phyloP scores from a whole-genome alignment of 73 alveolate species.

The Effrenium voratum region DNA sequence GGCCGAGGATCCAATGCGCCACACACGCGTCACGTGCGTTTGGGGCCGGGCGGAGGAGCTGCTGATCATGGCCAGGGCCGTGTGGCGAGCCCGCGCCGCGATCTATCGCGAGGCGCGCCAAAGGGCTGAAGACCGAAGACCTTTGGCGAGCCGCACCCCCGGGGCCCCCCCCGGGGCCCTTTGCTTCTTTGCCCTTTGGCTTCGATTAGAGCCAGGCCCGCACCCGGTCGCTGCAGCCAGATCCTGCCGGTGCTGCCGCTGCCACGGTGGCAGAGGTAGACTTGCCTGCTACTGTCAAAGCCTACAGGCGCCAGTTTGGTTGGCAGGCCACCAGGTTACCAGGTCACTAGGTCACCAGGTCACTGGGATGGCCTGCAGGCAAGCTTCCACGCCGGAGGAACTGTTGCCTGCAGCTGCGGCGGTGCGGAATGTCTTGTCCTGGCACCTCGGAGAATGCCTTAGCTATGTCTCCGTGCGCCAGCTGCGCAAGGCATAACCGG shows the following conservation, averaged over 20 bases:
- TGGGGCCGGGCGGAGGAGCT: constrained; percentile 29
- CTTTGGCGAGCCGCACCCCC: background rate
- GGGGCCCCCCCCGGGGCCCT: background rate
- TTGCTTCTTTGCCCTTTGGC: background rate
- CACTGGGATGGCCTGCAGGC: background rate
- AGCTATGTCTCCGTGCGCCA: background rate
- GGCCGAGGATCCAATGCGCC: background rate
- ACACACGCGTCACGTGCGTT: background rate
- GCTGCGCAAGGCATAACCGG: constrained; percentile 16
- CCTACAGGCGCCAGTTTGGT: constrained; percentile 37
- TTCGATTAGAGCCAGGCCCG: background rate
- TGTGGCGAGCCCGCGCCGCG: constrained; percentile 18
- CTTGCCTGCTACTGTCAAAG: constrained; percentile 33
- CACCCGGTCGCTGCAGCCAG: constrained; percentile 25
- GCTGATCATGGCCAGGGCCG: constrained; percentile 80
- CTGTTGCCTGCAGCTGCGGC: background rate
- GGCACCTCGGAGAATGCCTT: background rate
- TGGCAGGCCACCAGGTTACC: background rate
- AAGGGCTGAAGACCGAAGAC: background rate
- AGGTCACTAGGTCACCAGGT: background rate
- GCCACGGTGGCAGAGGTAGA: background rate
- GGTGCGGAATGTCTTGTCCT: constrained; percentile 40
- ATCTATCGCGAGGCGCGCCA: constrained; percentile 38
- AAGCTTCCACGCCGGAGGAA: background rate
- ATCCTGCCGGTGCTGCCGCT: background rate